Conservation (phyloP, 2,329 filamentous ascomycete genomes). For the Diaporthe caulivora region DNA sequence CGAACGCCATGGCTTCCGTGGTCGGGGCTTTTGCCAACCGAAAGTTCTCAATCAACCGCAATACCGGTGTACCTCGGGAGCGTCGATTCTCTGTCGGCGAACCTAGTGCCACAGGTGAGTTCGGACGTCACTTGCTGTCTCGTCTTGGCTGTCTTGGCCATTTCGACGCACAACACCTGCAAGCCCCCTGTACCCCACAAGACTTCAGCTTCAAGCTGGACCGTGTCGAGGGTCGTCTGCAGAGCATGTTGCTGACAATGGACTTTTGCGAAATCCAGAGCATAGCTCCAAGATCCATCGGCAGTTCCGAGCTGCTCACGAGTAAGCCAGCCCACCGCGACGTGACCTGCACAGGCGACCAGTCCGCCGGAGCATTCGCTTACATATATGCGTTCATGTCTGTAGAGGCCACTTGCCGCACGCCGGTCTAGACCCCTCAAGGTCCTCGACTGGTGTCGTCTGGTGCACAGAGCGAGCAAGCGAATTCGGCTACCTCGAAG, state of each 20-base stretch:
- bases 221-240: not conserved
- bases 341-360: not conserved
- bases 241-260: slow-evolving; percentile 11
- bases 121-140: slow-evolving; percentile 24
- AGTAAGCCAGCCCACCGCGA: slow-evolving; percentile 51
- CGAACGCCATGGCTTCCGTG: slow-evolving; percentile 51
- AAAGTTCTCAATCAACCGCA: slow-evolving; percentile 77
- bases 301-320: slow-evolving; percentile 90
- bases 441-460: slow-evolving; percentile 92
- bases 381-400: not conserved
- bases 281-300: slow-evolving; percentile 85
- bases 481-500: slow-evolving; percentile 88
- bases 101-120: slow-evolving; percentile 67
- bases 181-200: not conserved
- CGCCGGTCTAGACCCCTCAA: slow-evolving; percentile 88
- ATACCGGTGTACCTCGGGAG: slow-evolving; percentile 71
- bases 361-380: slow-evolving; percentile 18
- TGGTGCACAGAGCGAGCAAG: slow-evolving; percentile 91
- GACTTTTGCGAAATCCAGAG: slow-evolving; percentile 64
- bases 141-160: slow-evolving; percentile 40
- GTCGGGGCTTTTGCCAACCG: slow-evolving; percentile 61
- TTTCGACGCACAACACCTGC: slow-evolving; percentile 18
- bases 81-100: slow-evolving; percentile 72
- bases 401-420: slow-evolving; percentile 82
- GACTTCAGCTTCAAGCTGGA: not conserved